Conservation (phyloP, 2,329 filamentous ascomycete species). For the Samsoniella hepiali region DNA sequence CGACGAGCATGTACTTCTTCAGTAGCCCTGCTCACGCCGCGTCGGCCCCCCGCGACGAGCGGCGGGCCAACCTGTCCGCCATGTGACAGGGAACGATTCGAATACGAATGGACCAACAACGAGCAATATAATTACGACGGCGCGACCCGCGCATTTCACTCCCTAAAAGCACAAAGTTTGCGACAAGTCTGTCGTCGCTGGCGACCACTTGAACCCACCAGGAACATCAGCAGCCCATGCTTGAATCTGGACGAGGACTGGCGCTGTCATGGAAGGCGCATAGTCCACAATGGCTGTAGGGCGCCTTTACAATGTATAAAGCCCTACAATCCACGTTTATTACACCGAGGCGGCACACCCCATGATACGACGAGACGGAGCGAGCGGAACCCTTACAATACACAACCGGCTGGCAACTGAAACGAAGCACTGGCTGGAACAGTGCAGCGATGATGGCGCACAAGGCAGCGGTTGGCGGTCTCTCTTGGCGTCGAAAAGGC, state of each 20-base stretch:
- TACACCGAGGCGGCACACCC: not conserved
- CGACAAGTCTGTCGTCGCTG: not conserved
- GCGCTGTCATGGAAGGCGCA: not conserved
- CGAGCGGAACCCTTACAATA: not conserved
- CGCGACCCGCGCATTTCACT: not conserved
- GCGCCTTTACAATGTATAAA: slow-evolving; percentile 10
- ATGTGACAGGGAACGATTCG: not conserved
- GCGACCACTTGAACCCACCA: not conserved
- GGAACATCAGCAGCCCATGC: not conserved
- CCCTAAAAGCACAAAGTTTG: not conserved
- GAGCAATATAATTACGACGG: not conserved
- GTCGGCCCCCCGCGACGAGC: not conserved
- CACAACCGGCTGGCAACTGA: not conserved
- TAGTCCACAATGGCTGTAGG: not conserved
- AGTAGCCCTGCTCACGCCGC: slow-evolving; percentile 3
- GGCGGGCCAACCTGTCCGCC: not conserved
- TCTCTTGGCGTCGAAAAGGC: not conserved
- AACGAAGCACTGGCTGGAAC: not conserved
- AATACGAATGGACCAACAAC: not conserved
- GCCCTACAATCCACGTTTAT: slow-evolving; percentile 10
- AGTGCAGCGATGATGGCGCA: not conserved
- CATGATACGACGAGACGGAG: not conserved
- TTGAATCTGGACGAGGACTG: not conserved
- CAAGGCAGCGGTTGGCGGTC: not conserved
- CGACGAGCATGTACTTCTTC: slow-evolving; percentile 20